Evolutionary conservation across 1,284 basidiomycete species (phyloP), one percentile per base, ranked within the genome.

Genomic region (Moesziomyces sp.): DNA sequence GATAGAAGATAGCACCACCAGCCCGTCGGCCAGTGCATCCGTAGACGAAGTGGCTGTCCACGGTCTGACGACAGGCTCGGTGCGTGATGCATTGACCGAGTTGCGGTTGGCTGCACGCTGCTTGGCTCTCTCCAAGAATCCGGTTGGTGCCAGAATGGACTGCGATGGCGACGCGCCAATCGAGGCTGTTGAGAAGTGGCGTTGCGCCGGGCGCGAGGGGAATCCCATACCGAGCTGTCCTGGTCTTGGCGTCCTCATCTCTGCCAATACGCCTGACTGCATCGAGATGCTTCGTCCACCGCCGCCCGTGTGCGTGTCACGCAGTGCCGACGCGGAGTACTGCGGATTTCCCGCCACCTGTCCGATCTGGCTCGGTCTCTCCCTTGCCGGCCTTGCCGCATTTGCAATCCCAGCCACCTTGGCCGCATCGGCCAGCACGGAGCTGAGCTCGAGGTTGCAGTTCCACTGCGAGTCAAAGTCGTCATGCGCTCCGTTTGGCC

Each of bases 381-480:
- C 53, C 19, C 43, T 35, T 33, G 21, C 21, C 0, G 23, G 40
- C 18, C 35, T 10, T 14, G 26, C 7, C 6, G 21, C 48, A 13
- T 24, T 51, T 16, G 57, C 46, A 43, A 71, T 57, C 11, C 30
- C 18, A 3, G 28, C 28, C 47, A 49, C 47, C 55, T 60, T 71
- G 4, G 44, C 44, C 24, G 56, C 69, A 54, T 59, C 56, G 18
- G 59, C 45, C 38, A 67, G 26, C 21, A 72, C 56, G 5, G 69
- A 46, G 10, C 59, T 45, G 5, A 74, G 58, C 28, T 74, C 72
- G 3, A 74, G 59, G 2, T 47, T 50, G 19, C 72, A 74, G 33
- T 70, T 74, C 72, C 72, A 74, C 67, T 66, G 67, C 8, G 72
- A 74, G 16, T 69, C 62, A 14, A 74, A 74, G 35, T 64, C 56